Evolutionary conservation across 345 rosid species (phyloP), one percentile per base, ranked within the genome.

Genomic region (Ceriops zippeliana): DNA sequence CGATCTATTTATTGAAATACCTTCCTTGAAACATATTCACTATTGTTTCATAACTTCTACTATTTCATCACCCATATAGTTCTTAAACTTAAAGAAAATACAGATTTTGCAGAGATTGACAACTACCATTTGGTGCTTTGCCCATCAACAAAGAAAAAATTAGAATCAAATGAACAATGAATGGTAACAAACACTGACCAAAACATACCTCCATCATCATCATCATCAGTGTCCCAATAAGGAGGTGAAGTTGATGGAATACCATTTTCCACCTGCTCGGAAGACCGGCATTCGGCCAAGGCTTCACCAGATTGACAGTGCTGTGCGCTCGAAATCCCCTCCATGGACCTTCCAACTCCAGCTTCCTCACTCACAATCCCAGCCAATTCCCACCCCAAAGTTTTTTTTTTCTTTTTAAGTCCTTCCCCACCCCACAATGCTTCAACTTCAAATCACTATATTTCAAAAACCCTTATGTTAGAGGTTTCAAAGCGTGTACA

Each of bases 261-360:
- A 72, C 96, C 97, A 76, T 88, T 89, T 73, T 89, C 98, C 75
- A 89, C 88, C 86, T 86, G 96, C 80, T 87, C 96, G 61, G 93
- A 93, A 6, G 97, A 93, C 52, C 96, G 90, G 96, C 97, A 93
- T 78, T 91, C 96, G 1, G 84, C 91, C 70, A 89, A 73, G 38
- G 90, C 90, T 83, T 93, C 99, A 71, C 86, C 93, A 54, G 86
- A 79, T 69, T 88, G 87, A 71, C 86, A 87, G 52, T 72, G 82
- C 80, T 76, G 85, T 68, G 83, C 81, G 60, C 83, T 86, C 15
- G 81, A 84, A 79, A 76, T 78, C 62, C 89, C 92, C 75, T 88
- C 96, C 58, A 62, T 68, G 75, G 92, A 81, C 85, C 84, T 75
- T 78, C 84, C 96, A 71, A 71, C 90, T 70, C 92, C 89, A 74